Evolutionary conservation across 306 rosid species (phyloP).

Genomic region (Carpinus viminea): DNA sequence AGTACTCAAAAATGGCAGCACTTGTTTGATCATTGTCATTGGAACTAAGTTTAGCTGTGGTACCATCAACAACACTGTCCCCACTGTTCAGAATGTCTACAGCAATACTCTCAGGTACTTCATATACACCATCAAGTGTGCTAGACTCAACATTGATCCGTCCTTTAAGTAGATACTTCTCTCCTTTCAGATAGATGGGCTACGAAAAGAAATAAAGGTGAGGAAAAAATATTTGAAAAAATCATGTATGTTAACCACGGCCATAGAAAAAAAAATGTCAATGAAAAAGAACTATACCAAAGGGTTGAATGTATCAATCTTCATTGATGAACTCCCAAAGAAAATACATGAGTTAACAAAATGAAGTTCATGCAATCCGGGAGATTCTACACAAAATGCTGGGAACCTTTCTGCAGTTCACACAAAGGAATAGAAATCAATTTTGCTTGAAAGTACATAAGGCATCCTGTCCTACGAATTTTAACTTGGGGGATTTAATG

Average conservation of each 20-base stretch:
- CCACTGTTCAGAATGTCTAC: conserved; percentile 59
- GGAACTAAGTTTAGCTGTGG: conserved; percentile 51
- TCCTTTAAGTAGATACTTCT: conserved; percentile 84
- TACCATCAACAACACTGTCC: conserved; percentile 42
- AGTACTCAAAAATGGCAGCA: conserved; percentile 61
- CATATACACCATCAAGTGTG: conserved; percentile 41
- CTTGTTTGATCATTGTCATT: conserved; percentile 46
- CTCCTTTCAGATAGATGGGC: conserved; percentile 86
- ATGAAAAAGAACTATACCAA: conserved; percentile 45
- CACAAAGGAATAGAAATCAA: conserved; percentile 35
- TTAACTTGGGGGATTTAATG: conserved; percentile 28
- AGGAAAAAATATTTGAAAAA: conserved; percentile 8
- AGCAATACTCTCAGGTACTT: conserved; percentile 62
- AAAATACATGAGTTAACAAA: conserved; percentile 78
- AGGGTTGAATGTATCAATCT: conserved; percentile 65
- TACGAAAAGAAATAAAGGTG: conserved; percentile 31
- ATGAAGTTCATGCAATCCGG: conserved; percentile 87
- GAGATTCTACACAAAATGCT: conserved; percentile 68
- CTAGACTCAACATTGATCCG: conserved; percentile 57
- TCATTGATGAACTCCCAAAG: conserved; percentile 83
- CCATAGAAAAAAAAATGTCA: conserved; percentile 5
- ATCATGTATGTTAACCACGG: background rate
- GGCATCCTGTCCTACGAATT: conserved; percentile 19
- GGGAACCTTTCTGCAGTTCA: conserved; percentile 89
- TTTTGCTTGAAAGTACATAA: conserved; percentile 23